These are phyloP conservation scores for Fusarium cicatricum DNA, from an alignment of 2,329 filamentous ascomycete species.

Conservation along the genomic window DNA sequence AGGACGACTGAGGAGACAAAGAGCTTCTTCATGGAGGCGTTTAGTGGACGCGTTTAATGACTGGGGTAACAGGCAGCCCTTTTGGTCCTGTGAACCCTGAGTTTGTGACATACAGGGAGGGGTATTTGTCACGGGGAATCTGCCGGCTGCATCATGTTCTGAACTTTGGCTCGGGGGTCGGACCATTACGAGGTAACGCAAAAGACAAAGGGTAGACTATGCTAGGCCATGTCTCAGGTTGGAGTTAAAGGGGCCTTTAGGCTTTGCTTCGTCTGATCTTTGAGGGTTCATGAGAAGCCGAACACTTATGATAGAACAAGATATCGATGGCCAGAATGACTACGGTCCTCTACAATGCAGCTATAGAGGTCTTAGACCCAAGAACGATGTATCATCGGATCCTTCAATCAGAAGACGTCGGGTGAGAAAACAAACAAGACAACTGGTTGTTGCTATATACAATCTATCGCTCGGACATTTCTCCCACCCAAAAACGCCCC, in stretches of 20 bases:
- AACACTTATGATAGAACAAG: neutral
- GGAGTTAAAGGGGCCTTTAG: neutral
- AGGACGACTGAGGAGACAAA: constrained; percentile 35
- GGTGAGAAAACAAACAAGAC: constrained; percentile 25
- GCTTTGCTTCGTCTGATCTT: neutral
- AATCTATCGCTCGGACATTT: constrained; percentile 41
- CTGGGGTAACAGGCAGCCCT: neutral
- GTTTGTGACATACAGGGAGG: neutral
- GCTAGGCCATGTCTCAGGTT: neutral
- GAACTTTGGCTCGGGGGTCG: no score
- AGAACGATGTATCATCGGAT: neutral
- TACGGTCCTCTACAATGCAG: neutral
- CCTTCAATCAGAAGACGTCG: neutral
- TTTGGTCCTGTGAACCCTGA: neutral
- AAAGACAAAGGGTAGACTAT: neutral
- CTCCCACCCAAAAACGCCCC: constrained; percentile 38
- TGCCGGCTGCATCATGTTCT: neutral
- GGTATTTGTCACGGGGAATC: neutral
- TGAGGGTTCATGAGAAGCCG: neutral
- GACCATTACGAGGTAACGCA: neutral
- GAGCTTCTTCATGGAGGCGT: constrained; percentile 30
- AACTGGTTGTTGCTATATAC: constrained; percentile 39
- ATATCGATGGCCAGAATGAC: neutral
- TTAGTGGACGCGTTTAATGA: constrained; percentile 1
- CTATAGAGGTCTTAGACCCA: neutral